Conservation (phyloP, 768 basidiomycete species). For the Mycena olivaceomarginata region DNA sequence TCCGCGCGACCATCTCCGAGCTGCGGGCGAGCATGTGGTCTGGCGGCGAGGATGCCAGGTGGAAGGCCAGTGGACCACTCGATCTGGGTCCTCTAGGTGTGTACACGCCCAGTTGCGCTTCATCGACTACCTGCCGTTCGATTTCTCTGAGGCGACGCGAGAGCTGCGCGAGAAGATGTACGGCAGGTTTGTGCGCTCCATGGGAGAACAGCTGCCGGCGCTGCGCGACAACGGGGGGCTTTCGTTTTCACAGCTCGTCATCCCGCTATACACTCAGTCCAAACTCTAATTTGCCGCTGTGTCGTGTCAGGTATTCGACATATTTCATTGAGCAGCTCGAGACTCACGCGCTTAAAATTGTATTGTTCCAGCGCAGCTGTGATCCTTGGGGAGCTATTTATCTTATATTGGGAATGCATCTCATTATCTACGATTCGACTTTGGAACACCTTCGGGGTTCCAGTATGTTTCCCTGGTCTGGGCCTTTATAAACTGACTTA, state of each 20-base stretch:
- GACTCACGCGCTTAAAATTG: too few species aligned
- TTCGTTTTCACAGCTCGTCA: not conserved
- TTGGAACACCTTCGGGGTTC: not conserved
- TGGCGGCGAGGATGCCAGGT: not conserved
- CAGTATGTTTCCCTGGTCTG: not conserved
- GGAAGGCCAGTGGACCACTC: not conserved
- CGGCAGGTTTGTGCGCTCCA: not conserved
- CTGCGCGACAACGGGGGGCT: constrained; percentile 11
- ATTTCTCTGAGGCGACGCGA: not conserved
- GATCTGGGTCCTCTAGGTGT: not conserved
- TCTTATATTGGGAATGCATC: not conserved
- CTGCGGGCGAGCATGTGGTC: too few species aligned
- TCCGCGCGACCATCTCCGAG: not conserved
- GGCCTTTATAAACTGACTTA: not conserved
- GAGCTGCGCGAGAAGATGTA: not conserved
- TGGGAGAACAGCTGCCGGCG: constrained; percentile 9
- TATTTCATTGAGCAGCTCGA: too few species aligned
- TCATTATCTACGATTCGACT: not conserved
- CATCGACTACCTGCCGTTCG: not conserved
- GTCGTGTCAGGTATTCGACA: too few species aligned
- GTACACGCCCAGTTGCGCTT: not conserved
- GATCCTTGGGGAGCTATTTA: constrained; percentile 7
- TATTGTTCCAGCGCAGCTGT: too few species aligned
- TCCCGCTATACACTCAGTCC: too few species aligned
- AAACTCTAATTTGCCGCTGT: too few species aligned